phyloP scores from a whole-genome alignment of 2,329 filamentous ascomycete species.

The Penicillium nordicum region DNA sequence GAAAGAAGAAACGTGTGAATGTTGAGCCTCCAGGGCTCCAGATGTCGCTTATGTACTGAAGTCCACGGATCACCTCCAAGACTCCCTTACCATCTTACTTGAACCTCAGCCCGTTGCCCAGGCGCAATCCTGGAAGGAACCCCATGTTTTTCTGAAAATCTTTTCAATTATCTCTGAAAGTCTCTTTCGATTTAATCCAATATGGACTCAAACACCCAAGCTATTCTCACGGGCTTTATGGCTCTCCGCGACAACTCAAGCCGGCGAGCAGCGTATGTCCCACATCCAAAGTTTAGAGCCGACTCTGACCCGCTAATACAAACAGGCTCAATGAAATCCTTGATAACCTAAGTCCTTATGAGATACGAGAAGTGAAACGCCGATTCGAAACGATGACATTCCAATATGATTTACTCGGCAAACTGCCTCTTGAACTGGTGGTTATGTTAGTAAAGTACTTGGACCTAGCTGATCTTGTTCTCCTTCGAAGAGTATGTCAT shows the following conservation, averaged over 20 bases:
- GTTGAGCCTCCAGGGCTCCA: neutral
- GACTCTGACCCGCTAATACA: neutral
- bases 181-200: neutral
- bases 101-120: neutral
- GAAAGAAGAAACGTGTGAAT: neutral
- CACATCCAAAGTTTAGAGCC: neutral
- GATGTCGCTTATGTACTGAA: neutral
- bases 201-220: constrained; percentile 5
- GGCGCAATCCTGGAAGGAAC: neutral
- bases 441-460: constrained; percentile 27
- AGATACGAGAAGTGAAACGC: constrained; percentile 32
- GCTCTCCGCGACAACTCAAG: constrained; percentile 17
- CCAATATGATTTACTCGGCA: constrained; percentile 33
- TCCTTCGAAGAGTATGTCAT: constrained; percentile 28
- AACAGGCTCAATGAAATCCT: constrained; percentile 30
- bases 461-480: constrained; percentile 27
- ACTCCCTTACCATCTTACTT: neutral
- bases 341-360: constrained; percentile 24
- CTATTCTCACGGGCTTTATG: constrained; percentile 21
- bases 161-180: neutral
- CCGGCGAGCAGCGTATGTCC: constrained; percentile 20
- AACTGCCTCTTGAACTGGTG: constrained; percentile 34
- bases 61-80: neutral
- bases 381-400: constrained; percentile 23
- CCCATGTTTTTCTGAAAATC: neutral